phyloP scores from a whole-genome alignment of 1,284 basidiomycete genomes.

The Testicularia cyperi region DNA sequence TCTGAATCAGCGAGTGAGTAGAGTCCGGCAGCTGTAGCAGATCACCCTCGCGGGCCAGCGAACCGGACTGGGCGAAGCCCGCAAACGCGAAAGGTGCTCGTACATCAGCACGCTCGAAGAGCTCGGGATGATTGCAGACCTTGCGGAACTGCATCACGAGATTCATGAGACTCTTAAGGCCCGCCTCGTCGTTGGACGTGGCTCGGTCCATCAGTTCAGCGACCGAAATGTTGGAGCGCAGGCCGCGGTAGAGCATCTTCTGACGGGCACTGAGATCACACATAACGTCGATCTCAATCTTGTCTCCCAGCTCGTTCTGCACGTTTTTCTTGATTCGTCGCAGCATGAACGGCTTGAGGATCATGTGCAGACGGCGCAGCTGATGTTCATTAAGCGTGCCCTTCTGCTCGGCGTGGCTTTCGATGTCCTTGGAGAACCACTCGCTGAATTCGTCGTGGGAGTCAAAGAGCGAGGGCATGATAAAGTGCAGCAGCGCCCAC shows the following conservation, averaged over 20 bases:
- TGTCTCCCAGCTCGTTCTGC: constrained; percentile 99
- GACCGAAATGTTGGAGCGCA: constrained; percentile 90
- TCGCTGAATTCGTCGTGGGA: constrained; percentile 99
- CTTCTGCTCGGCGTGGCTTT: constrained; percentile 80
- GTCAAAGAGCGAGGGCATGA: constrained; percentile 99
- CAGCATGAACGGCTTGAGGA: constrained; percentile 98
- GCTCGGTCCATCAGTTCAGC: constrained; percentile 92
- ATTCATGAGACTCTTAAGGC: constrained; percentile 93
- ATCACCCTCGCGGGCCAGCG: constrained; percentile 81
- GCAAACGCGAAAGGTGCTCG: constrained; percentile 87
- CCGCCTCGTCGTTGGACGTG: constrained; percentile 81
- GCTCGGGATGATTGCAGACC: constrained; percentile 97
- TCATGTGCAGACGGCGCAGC: constrained; percentile 93
- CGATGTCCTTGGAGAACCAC: constrained; percentile 99
- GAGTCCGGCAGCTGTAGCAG: constrained; percentile 78
- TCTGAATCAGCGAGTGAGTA: constrained; percentile 80
- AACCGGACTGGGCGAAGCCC: constrained; percentile 77
- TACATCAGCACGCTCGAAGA: constrained; percentile 97
- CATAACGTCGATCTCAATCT: constrained; percentile 97
- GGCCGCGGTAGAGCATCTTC: constrained; percentile 83
- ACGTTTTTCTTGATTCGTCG: constrained; percentile 96
- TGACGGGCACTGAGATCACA: constrained; percentile 94
- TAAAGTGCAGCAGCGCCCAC: constrained; percentile 99
- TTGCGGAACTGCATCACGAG: constrained; percentile 99
- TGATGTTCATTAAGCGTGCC: constrained; percentile 89